Evolutionary conservation across 2,329 filamentous ascomycete genomes (phyloP).

Genomic region (Cladosporium cucumerinum): DNA sequence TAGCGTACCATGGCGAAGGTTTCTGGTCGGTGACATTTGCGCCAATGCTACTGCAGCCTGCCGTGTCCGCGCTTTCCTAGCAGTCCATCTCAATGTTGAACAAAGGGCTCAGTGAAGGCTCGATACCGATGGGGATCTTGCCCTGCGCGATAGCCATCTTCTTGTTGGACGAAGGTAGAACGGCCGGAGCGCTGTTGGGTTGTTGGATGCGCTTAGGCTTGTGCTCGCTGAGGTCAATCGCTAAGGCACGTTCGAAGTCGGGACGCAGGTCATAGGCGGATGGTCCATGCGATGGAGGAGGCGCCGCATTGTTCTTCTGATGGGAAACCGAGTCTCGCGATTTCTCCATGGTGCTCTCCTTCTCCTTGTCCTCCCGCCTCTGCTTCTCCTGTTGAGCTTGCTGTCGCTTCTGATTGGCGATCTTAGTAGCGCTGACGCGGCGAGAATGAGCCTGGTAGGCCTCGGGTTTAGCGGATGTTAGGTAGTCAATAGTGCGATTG

Average conservation of each 20-base stretch:
- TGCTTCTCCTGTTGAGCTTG: background rate
- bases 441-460: conserved; percentile 10
- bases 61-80: conserved; percentile 23
- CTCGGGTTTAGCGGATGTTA: conserved; percentile 1
- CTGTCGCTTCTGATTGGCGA: background rate
- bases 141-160: conserved; percentile 4
- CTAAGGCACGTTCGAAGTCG: background rate
- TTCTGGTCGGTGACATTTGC: background rate
- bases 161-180: background rate
- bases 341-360: background rate
- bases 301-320: background rate
- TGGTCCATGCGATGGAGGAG: background rate
- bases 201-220: background rate
- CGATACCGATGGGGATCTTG: conserved; percentile 21
- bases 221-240: background rate
- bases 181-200: conserved; percentile 5
- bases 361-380: background rate
- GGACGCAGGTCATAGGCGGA: background rate
- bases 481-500: conserved; percentile 12
- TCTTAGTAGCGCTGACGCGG: conserved; percentile 1
- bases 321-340: too few relatives aligned
- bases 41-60: conserved; percentile 16
- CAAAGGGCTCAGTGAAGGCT: conserved; percentile 7
- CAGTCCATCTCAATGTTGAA: conserved; percentile 10
- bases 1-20: conserved; percentile 22